Evolutionary conservation across 257 asterid species (phyloP).

Genomic region (Solanum paucissectum): DNA sequence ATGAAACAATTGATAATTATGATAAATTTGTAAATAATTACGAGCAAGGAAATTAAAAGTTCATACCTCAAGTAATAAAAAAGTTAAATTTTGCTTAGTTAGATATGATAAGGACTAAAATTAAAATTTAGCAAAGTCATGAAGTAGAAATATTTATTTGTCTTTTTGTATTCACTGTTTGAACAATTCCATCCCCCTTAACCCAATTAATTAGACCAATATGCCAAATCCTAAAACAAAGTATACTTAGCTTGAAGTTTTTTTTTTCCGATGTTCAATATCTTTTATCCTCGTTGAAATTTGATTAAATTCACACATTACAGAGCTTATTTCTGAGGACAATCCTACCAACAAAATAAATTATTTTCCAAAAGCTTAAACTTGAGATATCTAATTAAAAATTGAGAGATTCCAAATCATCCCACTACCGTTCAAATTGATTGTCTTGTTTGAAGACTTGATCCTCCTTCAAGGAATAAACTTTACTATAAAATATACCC

Average conservation of each 20-base stretch:
- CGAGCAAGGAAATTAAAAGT: not conserved
- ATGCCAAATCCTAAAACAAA: not conserved
- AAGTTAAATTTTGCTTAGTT: not conserved
- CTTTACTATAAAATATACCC: not conserved
- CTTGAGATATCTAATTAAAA: fast-evolving
- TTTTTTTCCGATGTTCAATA: not conserved
- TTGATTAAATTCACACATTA: not conserved
- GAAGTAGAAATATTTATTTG: not conserved
- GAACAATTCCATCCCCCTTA: not conserved
- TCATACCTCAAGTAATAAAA: not conserved
- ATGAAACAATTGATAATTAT: not conserved
- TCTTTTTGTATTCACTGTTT: not conserved
- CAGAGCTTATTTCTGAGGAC: too few relatives aligned
- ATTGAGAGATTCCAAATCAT: fast-evolving
- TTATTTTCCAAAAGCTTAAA: not conserved
- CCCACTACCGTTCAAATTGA: fast-evolving
- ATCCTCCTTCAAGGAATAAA: not conserved
- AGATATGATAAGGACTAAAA: not conserved
- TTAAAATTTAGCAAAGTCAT: not conserved
- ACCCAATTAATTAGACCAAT: not conserved
- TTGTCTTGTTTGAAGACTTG: not conserved
- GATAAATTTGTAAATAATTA: not conserved
- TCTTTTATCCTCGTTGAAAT: not conserved
- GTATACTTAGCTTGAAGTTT: not conserved
- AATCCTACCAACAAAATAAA: not conserved